A percentile compares a stretch with the other conserved stretches of the same genome.
These are phyloP conservation scores for Yamadazyma taylorii DNA, from an alignment of 1,139 yeast species.

Conservation along the genomic window DNA sequence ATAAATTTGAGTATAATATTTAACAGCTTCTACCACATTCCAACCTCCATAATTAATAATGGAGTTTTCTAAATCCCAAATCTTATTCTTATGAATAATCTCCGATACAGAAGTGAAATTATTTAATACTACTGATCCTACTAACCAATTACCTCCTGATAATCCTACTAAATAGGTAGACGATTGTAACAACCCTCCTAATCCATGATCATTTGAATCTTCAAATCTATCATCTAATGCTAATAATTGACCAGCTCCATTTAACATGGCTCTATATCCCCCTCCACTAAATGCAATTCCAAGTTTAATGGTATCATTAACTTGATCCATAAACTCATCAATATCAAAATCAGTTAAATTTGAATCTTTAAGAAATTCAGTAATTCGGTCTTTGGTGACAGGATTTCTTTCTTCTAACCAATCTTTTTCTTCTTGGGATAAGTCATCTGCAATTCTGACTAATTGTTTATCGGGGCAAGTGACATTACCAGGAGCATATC, in stretches of 20 bases:
- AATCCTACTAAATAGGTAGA: slow-evolving; percentile 76
- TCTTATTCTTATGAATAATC: slow-evolving; percentile 49
- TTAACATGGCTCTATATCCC: slow-evolving; percentile 48
- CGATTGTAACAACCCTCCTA: slow-evolving; percentile 77
- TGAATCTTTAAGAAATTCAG: slow-evolving; percentile 58
- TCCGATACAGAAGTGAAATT: slow-evolving; percentile 75
- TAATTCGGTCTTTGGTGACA: slow-evolving; percentile 55
- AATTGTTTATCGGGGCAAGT: slow-evolving; percentile 49
- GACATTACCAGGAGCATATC: slow-evolving; percentile 68
- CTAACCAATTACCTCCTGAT: slow-evolving; percentile 87
- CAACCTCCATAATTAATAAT: slow-evolving; percentile 71
- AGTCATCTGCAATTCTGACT: slow-evolving; percentile 24
- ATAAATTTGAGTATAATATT: slow-evolving; percentile 54
- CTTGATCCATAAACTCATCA: slow-evolving; percentile 43
- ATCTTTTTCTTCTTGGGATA: slow-evolving; percentile 38
- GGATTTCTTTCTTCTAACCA: slow-evolving; percentile 57
- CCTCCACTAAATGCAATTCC: slow-evolving; percentile 50
- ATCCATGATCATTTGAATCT: slow-evolving; percentile 43
- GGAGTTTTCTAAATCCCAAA: slow-evolving; percentile 71
- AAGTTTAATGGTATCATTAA: slow-evolving; percentile 34
- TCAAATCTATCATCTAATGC: slow-evolving; percentile 36
- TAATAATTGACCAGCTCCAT: slow-evolving; percentile 45
- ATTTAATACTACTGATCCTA: slow-evolving; percentile 77
- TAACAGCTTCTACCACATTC: slow-evolving; percentile 56
- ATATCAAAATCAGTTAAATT: slow-evolving; percentile 67